Evolutionary conservation across 2,329 filamentous ascomycete genomes (phyloP), one percentile per base, ranked within the genome.

Genomic region (Trichothecium sympodiale): DNA sequence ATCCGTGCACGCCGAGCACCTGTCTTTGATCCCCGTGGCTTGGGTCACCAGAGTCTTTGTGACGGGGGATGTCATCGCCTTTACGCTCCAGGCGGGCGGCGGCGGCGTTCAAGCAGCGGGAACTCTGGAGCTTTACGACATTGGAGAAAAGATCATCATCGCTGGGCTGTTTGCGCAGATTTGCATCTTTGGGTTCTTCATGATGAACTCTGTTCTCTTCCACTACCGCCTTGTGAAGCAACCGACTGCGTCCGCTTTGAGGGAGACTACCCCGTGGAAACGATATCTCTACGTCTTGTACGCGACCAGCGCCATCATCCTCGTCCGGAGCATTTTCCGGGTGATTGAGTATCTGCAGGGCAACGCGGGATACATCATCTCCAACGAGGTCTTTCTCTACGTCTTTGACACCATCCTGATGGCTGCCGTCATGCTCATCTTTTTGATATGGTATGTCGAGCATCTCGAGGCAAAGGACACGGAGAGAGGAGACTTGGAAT

Each of bases 111-210:
- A 51, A 33, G 41, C 40, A 4, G 37, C 40, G 2, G 46, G 46
- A 32, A 38, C 17, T 30, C 37, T 12, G 15, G 8, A 37, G 16
- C 10, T 31, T n/a, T 32, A 20, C 3, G 20, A 42, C 8, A 45
- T 48, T 1, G 65, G 63, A 17, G 52, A 65, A 34, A 55, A 61
- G 4, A 51, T 74, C 29, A 62, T 74, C 10, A 52, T 74, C 13
- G 62, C 43, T 3, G 71, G 71, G 4, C 51, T 77, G 2, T 50
- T 65, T 6, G 46, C 74, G 3, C 72, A 77, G 43, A 57, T 76
- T 7, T 27, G 68, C 14, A 60, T 68, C 37, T 74, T 76, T 37
- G 55, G 56, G 4, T 50, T 71, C 27, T 76, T 76, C 43, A 49
- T 71, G 15, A 31, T 62, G 2, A 55, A 61, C 0, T 56, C 65